Evolutionary conservation across 1,139 yeast genomes (phyloP), one percentile per base, ranked within the genome.

Genomic region (Taphrina deformans): DNA sequence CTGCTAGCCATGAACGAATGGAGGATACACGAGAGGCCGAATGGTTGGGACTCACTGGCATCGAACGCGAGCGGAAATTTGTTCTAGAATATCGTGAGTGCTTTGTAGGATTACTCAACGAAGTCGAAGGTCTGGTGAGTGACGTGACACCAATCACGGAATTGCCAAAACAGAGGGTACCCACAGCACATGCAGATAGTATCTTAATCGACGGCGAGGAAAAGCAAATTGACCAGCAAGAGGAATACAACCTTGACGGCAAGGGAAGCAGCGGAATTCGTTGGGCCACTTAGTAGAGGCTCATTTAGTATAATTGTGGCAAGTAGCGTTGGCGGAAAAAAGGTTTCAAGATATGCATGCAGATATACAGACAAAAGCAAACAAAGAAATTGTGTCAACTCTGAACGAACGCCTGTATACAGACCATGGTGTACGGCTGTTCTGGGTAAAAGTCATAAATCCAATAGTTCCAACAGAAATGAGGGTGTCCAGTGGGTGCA

Each of bases 1-100:
- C 21, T 7, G 53, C 35, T 26, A 23, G 16, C 16, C 55, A 31
- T 14, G 55, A 51, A 23, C n/a, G 41, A 26, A 51, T 51, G 55
- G 55, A 51, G 26, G 41, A 51, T n/a, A 51, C 55, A n/a, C 14
- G 35, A 16, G 55, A 51, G 41, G 55, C 55, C 4, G 55, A 51
- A 33, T 51, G 55, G 55, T 26, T 51, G 24, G 55, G 55, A 31
- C 55, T 51, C 44, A 51, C 55, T 3, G 55, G 55, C 7, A 26
- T 51, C 41, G 55, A 51, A 27, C 41, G 55, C 7, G 55, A 51
- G 16, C 55, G 55, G 1, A 51, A 51, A 33, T 51, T 51, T 21
- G 55, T 51, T 2, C 23, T 51, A 4, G 55, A 51, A 26, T 51
- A 51, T 18, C 55, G 55, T 1, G 41, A 51, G 44, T 51, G 55